Conservation (phyloP, 768 basidiomycete species). For the Clavaria fumosa region DNA sequence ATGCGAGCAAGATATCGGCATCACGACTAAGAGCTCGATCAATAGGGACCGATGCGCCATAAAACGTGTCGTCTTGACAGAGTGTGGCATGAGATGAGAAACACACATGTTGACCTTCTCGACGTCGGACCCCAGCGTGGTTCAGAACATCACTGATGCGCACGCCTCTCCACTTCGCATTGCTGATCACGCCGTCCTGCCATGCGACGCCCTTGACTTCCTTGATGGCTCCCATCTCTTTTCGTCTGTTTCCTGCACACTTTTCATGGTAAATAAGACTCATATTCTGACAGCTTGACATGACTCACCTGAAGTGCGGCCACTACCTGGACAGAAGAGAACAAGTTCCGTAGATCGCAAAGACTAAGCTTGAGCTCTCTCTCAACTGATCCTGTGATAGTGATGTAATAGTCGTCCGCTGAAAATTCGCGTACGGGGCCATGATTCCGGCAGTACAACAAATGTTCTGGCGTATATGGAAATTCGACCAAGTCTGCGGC, state of each 20-base stretch:
- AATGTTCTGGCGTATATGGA: slow-evolving; percentile 40
- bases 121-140: slow-evolving; percentile 22
- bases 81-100: slow-evolving; percentile 45
- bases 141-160: slow-evolving; percentile 41
- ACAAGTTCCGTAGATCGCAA: slow-evolving; percentile 24
- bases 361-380: slow-evolving; percentile 22
- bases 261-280: slow-evolving; percentile 10
- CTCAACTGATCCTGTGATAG: slow-evolving; percentile 22
- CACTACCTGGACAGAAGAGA: slow-evolving; percentile 27
- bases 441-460: slow-evolving; percentile 64
- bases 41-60: slow-evolving; percentile 48
- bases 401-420: slow-evolving; percentile 27
- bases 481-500: slow-evolving; percentile 41
- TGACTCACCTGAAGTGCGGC: slow-evolving; percentile 40
- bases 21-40: slow-evolving; percentile 30
- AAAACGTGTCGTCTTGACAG: slow-evolving; percentile 46
- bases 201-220: slow-evolving; percentile 46
- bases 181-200: slow-evolving; percentile 56
- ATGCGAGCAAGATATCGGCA: slow-evolving; percentile 44
- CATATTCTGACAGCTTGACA: not conserved
- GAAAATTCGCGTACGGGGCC: slow-evolving; percentile 40
- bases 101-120: slow-evolving; percentile 32
- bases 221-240: slow-evolving; percentile 45
- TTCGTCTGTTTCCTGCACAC: slow-evolving; percentile 57
- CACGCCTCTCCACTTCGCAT: slow-evolving; percentile 52